Evolutionary conservation across 2,329 filamentous ascomycete species (phyloP), one percentile per base, ranked within the genome.

Genomic region (Cladobotryum protrusum): DNA sequence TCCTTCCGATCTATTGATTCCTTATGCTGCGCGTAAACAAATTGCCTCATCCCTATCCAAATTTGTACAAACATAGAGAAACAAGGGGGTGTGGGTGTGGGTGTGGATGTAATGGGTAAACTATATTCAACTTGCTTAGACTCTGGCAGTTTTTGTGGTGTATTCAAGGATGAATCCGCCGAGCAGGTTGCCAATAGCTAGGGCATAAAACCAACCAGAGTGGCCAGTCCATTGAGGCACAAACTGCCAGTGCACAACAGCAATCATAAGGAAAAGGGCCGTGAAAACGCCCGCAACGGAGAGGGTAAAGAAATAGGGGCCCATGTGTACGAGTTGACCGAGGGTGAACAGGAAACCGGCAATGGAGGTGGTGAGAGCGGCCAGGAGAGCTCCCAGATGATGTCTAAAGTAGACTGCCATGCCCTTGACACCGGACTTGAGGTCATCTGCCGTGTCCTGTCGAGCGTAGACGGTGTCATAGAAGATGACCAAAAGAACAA

Each of bases 391-490:
- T 19, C 54, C 52, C 3, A 54, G 49, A 39, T 57, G 49, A 42
- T 59, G 55, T 34, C 56, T 47, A 43, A 60, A 60, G 2, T 55
- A 54, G 19, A 63, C 60, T 2, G 63, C 63, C 55, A 67, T 58
- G 37, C 57, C 60, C 57, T 64, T 64, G 54, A 69, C 63, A 2
- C 67, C 67, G 2, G 61, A 61, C 42, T 65, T 63, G 29, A 64
- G 37, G 48, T 71, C 68, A 40, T 67, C 67, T 15, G 56, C 55
- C 2, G 61, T 55, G 49, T 71, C 68, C 37, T 67, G 64, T 18
- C 62, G 59, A 3, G 67, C 64, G 48, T 71, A 70, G 29, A 71
- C 54, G 5, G 62, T 64, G 44, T 70, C 67, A 45, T 65, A 66
- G 18, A 66, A 63, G 17, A 69, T 54, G 32, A 59, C 61, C 49